A percentile compares a stretch with the other conserved stretches of the same genome.
Conservation (phyloP, 306 rosid species). For the Crataegus laevigata region DNA sequence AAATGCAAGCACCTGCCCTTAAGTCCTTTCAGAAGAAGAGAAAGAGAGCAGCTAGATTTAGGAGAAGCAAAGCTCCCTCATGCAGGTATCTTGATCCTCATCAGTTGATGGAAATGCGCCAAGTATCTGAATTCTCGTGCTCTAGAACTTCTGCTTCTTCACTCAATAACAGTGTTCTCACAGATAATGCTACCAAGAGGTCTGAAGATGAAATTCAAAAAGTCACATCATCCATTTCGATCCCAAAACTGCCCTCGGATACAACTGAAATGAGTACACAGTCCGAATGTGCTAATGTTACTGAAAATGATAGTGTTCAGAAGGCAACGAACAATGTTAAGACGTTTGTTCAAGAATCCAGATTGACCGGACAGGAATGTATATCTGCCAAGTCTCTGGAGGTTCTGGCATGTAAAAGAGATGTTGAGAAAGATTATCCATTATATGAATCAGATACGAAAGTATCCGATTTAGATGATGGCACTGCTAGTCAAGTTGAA, state of each 20-base stretch:
- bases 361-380: constrained; percentile 36
- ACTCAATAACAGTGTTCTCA: constrained; percentile 14
- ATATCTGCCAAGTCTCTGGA: constrained; percentile 28
- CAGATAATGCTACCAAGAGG: constrained; percentile 23
- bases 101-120: constrained; percentile 24
- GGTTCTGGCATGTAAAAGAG: constrained; percentile 28
- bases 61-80: constrained; percentile 13
- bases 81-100: constrained; percentile 18
- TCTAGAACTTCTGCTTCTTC: constrained; percentile 23
- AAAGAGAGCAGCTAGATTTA: constrained; percentile 26
- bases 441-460: constrained; percentile 26
- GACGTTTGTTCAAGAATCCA: constrained; percentile 29
- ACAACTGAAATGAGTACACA: constrained; percentile 23
- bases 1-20: constrained; percentile 8
- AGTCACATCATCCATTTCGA: constrained; percentile 24
- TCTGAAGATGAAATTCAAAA: constrained; percentile 33
- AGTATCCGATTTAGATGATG: constrained; percentile 34
- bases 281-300: constrained; percentile 22
- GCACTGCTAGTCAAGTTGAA: constrained; percentile 29
- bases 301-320: constrained; percentile 31
- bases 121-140: constrained; percentile 18
- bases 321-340: constrained; percentile 28
- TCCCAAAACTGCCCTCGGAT: constrained; percentile 9
- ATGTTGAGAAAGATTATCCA: constrained; percentile 24
- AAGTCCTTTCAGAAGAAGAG: constrained; percentile 30